A percentile compares a stretch with the other conserved stretches of the same genome.
Evolutionary conservation across 1,139 yeast genomes (phyloP).

Genomic region (Kurtzmaniella quercitrusa): DNA sequence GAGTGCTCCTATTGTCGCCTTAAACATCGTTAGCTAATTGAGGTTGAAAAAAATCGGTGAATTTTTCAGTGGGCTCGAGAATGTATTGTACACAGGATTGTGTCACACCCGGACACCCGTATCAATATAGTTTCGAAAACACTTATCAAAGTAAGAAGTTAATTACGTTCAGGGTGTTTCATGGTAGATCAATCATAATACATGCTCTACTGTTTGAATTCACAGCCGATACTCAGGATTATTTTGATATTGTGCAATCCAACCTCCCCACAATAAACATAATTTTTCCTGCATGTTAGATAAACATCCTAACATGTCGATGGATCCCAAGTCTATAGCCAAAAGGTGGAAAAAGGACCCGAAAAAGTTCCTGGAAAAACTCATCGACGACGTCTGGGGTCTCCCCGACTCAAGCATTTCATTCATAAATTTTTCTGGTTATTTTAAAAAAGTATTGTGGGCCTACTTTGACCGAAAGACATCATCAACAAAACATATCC

Average conservation of each 20-base stretch:
- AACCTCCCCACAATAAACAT: no score
- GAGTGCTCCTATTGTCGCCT: conserved; percentile 3
- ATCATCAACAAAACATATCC: conserved; percentile 28
- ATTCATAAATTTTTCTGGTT: conserved; percentile 17
- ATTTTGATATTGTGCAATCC: no score
- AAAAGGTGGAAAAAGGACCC: conserved; percentile 18
- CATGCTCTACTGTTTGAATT: no score
- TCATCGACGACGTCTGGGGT: conserved; percentile 20
- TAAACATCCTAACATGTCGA: background rate
- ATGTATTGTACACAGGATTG: background rate
- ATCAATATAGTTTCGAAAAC: background rate
- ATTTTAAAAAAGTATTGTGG: conserved; percentile 35
- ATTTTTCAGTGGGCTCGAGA: background rate
- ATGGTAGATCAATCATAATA: no score
- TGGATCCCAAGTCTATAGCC: conserved; percentile 4
- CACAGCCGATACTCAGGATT: no score
- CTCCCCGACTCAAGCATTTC: conserved; percentile 9
- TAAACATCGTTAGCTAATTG: conserved; percentile 7
- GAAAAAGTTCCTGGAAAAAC: conserved; percentile 14
- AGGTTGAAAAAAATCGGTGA: conserved; percentile 1
- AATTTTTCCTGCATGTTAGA: background rate
- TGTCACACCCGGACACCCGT: background rate
- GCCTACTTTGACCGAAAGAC: conserved; percentile 33
- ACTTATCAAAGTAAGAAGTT: no score
- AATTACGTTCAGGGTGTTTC: no score